Evolutionary conservation across 2,329 filamentous ascomycete species (phyloP).

Genomic region (Pyricularia grisea): DNA sequence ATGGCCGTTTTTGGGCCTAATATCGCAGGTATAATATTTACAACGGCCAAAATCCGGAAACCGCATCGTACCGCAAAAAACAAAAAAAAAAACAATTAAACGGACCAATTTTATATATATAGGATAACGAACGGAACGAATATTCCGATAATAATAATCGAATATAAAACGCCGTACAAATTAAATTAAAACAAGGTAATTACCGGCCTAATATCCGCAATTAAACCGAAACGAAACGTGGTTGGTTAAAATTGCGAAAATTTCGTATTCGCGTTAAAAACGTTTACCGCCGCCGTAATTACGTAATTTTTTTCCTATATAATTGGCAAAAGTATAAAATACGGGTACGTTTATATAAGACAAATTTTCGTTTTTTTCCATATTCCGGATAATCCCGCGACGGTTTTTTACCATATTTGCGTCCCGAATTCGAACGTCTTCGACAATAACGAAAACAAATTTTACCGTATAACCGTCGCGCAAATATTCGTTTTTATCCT

Average conservation of each 20-base stretch:
- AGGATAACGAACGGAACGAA: constrained; percentile 12
- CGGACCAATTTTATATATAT: constrained; percentile 23
- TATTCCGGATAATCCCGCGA: constrained; percentile 21
- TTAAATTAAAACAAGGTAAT: constrained; percentile 21
- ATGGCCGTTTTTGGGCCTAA: no score
- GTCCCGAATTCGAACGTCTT: constrained; percentile 23
- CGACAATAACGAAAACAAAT: constrained; percentile 20
- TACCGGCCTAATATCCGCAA: constrained; percentile 22
- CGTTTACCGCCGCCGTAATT: constrained; percentile 24
- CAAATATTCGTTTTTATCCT: constrained; percentile 28
- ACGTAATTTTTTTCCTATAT: constrained; percentile 31
- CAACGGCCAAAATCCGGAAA: constrained; percentile 4
- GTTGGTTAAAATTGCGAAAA: constrained; percentile 22
- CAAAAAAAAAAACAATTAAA: constrained; percentile 18
- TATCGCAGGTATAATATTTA: constrained; percentile 6
- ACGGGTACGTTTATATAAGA: constrained; percentile 25
- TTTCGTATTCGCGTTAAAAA: constrained; percentile 18
- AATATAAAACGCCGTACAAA: constrained; percentile 30
- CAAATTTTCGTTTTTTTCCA: constrained; percentile 24
- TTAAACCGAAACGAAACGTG: constrained; percentile 21
- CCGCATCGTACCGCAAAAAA: constrained; percentile 10
- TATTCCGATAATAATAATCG: constrained; percentile 20
- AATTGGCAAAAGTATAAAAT: constrained; percentile 23
- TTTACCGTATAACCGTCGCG: constrained; percentile 25
- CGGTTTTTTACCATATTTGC: constrained; percentile 21